phyloP scores from a whole-genome alignment of 805 yeast genomes.

The Metschnikowia drakensbergensis region DNA sequence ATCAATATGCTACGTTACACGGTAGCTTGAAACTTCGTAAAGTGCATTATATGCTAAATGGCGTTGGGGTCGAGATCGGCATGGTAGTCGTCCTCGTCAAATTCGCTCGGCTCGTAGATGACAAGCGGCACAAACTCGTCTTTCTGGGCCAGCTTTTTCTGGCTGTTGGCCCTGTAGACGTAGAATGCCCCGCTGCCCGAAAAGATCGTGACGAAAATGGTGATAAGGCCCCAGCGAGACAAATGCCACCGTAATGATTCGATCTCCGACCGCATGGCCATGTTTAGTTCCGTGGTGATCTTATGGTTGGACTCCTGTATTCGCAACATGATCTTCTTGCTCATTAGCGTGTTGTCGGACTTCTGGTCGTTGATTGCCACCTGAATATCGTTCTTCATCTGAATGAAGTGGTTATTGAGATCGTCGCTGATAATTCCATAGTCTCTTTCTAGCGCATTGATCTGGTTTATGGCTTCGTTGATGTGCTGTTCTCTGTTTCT shows the following conservation, averaged over 20 bases:
- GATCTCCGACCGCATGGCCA: slow-evolving; percentile 80
- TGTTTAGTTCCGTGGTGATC: slow-evolving; percentile 74
- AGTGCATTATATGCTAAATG: slow-evolving; percentile 6
- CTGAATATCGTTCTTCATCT: slow-evolving; percentile 67
- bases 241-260: slow-evolving; percentile 92
- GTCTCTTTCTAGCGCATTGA: slow-evolving; percentile 68
- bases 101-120: slow-evolving; percentile 46
- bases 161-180: slow-evolving; percentile 32
- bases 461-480: slow-evolving; percentile 60
- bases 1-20: neutral
- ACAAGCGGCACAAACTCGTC: slow-evolving; percentile 42
- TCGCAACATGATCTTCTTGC: slow-evolving; percentile 60
- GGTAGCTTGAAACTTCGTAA: neutral
- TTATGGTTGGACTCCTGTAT: slow-evolving; percentile 83
- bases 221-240: slow-evolving; percentile 80
- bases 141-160: slow-evolving; percentile 21
- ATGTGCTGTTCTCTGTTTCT: slow-evolving; percentile 67
- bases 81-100: slow-evolving; percentile 52
- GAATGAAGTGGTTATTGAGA: slow-evolving; percentile 56
- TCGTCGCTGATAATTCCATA: slow-evolving; percentile 74
- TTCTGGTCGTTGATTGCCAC: slow-evolving; percentile 84
- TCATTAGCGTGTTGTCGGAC: slow-evolving; percentile 74
- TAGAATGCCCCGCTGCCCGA: slow-evolving; percentile 51
- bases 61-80: slow-evolving; percentile 45
- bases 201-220: slow-evolving; percentile 63